Evolutionary conservation across 306 rosid species (phyloP).

Genomic region (Alnus rubra): DNA sequence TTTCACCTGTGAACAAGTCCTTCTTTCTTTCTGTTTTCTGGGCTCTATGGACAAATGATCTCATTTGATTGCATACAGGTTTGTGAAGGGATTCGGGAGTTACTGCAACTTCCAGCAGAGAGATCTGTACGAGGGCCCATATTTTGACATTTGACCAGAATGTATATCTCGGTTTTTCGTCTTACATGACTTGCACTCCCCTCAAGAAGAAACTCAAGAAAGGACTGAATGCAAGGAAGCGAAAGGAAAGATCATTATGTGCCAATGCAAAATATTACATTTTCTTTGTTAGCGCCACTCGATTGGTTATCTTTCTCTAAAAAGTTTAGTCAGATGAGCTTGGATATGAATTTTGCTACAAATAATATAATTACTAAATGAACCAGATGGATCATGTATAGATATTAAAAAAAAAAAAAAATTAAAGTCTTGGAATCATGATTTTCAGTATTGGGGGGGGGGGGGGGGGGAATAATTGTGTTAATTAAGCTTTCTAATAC

Average conservation of each 20-base stretch:
- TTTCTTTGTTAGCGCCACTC: neutral
- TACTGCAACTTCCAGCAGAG: constrained; percentile 84
- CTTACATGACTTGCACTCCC: neutral
- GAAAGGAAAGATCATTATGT: constrained; percentile 9
- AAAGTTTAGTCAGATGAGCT: neutral
- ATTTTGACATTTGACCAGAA: constrained; percentile 37
- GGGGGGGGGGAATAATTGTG: no score
- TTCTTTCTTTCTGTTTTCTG: neutral
- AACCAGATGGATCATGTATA: neutral
- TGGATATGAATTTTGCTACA: neutral
- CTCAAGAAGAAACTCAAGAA: neutral
- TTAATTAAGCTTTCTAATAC: neutral
- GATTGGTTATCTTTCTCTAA: neutral
- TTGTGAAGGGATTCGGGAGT: constrained; percentile 76
- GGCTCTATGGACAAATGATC: constrained; percentile 5
- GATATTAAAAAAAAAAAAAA: no score
- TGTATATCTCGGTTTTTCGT: neutral
- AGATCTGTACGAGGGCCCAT: constrained; percentile 42
- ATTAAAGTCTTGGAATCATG: no score
- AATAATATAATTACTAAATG: neutral
- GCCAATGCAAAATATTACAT: constrained; percentile 10
- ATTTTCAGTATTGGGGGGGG: no score
- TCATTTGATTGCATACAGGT: constrained; percentile 54
- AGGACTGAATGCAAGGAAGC: constrained; percentile 19
- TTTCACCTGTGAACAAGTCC: neutral